Percentiles rank a stretch among this genome's conserved stretches.
Conservation (phyloP, 352 stramenopile genomes). For the Phytopythium sindhum region DNA sequence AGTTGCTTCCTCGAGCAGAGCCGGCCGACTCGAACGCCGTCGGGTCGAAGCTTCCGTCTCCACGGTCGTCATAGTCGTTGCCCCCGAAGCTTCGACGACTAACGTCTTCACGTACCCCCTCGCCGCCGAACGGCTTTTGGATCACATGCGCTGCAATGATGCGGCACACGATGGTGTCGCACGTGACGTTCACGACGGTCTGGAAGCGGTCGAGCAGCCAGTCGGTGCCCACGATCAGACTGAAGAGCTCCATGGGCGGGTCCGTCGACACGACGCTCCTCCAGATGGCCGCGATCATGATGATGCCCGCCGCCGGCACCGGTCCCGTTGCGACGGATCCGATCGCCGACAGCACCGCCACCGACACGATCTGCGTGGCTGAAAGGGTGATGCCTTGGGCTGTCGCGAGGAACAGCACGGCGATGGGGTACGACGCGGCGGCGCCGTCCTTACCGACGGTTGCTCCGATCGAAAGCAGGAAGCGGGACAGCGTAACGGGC, state of each 20-base stretch:
- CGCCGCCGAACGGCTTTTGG: conserved; percentile 2
- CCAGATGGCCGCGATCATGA: conserved; percentile 74
- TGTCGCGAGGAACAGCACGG: conserved; percentile 64
- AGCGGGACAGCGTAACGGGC: conserved; percentile 41
- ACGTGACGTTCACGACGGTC: conserved; percentile 58
- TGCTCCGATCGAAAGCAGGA: conserved; percentile 57
- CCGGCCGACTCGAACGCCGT: background rate
- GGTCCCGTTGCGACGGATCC: conserved; percentile 62
- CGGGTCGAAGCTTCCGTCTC: background rate
- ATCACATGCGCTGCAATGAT: conserved; percentile 31
- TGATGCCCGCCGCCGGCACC: conserved; percentile 56
- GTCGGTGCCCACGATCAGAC: conserved; percentile 54
- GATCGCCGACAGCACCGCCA: conserved; percentile 42
- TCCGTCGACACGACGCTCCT: conserved; percentile 44
- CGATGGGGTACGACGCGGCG: conserved; percentile 67
- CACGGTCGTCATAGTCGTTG: background rate
- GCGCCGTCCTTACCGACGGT: conserved; percentile 64
- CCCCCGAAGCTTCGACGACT: background rate
- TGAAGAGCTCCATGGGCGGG: conserved; percentile 40
- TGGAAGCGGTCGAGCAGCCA: conserved; percentile 59
- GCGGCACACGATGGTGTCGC: conserved; percentile 52
- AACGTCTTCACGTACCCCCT: background rate
- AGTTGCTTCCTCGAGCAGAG: background rate
- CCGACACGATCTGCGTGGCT: conserved; percentile 27
- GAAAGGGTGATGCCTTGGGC: conserved; percentile 10